Conservation (phyloP, 257 asterid species). For the Solanum lignicaule region DNA sequence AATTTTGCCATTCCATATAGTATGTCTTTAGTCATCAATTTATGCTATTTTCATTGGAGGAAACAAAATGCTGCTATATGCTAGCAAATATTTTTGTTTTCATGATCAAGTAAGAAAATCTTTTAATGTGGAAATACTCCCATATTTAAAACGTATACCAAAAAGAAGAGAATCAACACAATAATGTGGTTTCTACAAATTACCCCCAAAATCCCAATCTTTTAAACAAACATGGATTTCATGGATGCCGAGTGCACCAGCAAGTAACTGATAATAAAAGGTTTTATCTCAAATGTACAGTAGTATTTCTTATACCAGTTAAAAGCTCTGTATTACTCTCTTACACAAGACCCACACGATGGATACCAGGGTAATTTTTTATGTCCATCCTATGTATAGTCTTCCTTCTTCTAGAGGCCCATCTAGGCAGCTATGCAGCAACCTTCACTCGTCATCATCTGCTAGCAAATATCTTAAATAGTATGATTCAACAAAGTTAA, state of each 20-base stretch:
- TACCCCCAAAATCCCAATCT: neutral
- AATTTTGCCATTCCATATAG: neutral
- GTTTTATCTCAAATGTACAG: neutral
- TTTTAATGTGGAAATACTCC: neutral
- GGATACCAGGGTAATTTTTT: neutral
- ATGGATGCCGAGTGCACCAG: neutral
- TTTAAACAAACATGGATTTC: neutral
- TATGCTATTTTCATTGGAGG: neutral
- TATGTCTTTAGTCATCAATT: neutral
- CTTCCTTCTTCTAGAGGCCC: neutral
- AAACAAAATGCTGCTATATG: neutral
- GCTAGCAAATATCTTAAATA: neutral
- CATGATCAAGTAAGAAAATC: neutral
- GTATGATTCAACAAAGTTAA: neutral
- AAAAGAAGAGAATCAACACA: neutral
- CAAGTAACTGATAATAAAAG: neutral
- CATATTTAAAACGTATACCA: neutral
- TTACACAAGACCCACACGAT: neutral
- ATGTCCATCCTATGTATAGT: neutral
- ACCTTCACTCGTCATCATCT: neutral
- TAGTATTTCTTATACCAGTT: neutral
- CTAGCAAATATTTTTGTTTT: neutral
- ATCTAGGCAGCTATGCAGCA: neutral
- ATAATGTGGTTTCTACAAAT: neutral
- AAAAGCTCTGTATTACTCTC: neutral